Conservation (phyloP, 2,329 filamentous ascomycete genomes). For the Clonostachys rhizophaga region DNA sequence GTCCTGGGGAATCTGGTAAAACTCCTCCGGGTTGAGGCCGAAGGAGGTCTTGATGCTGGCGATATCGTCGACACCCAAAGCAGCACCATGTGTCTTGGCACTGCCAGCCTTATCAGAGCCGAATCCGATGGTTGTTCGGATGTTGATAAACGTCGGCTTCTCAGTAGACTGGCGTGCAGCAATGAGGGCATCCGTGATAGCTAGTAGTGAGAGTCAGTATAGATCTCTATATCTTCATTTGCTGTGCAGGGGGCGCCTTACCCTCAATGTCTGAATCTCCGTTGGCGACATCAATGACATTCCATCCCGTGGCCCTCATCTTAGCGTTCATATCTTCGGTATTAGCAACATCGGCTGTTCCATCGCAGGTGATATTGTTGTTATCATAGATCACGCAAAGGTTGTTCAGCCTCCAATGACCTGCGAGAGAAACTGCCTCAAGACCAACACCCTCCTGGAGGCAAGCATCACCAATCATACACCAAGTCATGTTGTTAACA, state of each 20-base stretch:
- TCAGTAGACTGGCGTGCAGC: conserved; percentile 17
- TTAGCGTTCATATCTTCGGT: conserved; percentile 53
- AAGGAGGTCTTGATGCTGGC: conserved; percentile 24
- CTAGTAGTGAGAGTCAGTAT: not conserved
- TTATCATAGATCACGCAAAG: conserved; percentile 56
- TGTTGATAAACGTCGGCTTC: conserved; percentile 54
- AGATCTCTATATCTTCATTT: not conserved
- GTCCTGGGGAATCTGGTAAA: conserved; percentile 31
- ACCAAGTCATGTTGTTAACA: conserved; percentile 47
- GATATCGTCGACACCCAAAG: conserved; percentile 49
- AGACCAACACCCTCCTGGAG: conserved; percentile 53
- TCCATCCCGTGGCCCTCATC: conserved; percentile 51
- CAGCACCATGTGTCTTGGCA: conserved; percentile 52
- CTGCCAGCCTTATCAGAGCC: conserved; percentile 41
- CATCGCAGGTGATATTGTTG: conserved; percentile 56
- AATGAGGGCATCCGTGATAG: not conserved
- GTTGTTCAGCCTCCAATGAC: conserved; percentile 51
- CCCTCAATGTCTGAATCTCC: conserved; percentile 43
- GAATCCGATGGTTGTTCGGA: conserved; percentile 48
- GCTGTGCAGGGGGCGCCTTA: not conserved
- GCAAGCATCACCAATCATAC: conserved; percentile 54
- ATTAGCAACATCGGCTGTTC: conserved; percentile 45
- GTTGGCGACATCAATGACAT: conserved; percentile 48
- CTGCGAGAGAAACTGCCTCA: conserved; percentile 52
- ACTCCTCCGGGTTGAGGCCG: conserved; percentile 23